phyloP scores from a whole-genome alignment of 164 flowering plant genomes.

The Saururus chinensis region DNA sequence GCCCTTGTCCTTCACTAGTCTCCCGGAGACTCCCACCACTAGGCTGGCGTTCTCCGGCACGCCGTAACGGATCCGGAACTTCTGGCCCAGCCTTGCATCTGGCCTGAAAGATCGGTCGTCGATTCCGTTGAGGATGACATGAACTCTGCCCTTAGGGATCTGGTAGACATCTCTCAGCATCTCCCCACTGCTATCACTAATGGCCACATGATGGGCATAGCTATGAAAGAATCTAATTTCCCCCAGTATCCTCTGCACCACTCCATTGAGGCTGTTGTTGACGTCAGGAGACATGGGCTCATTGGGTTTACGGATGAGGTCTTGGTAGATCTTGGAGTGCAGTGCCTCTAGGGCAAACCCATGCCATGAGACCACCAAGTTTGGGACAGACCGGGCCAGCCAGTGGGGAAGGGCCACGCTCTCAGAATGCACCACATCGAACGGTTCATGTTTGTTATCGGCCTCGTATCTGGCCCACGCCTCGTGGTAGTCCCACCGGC shows the following conservation, averaged over 20 bases:
- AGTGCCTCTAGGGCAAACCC: constrained; percentile 78
- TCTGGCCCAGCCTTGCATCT: constrained; percentile 25
- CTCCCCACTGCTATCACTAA: constrained; percentile 85
- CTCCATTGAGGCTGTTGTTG: constrained; percentile 33
- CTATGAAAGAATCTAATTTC: constrained; percentile 73
- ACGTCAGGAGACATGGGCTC: constrained; percentile 48
- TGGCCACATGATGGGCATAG: constrained; percentile 74
- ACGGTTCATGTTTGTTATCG: constrained; percentile 35
- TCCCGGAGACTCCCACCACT: constrained; percentile 75
- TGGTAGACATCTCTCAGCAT: constrained; percentile 81
- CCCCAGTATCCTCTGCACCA: constrained; percentile 45
- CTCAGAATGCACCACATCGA: constrained; percentile 83
- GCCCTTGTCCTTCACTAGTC: constrained; percentile 83
- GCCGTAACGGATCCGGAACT: constrained; percentile 41
- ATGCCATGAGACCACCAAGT: constrained; percentile 84
- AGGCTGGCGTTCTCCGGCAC: constrained; percentile 50
- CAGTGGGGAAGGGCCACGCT: constrained; percentile 85
- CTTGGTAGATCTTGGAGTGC: constrained; percentile 66
- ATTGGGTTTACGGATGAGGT: constrained; percentile 32
- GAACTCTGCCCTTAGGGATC: constrained; percentile 61
- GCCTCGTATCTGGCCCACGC: constrained; percentile 59
- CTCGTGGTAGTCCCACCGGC: constrained; percentile 52
- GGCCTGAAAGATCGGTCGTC: constrained; percentile 35
- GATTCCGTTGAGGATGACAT: constrained; percentile 80
- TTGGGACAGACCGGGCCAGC: constrained; percentile 44